phyloP scores from a whole-genome alignment of 129 eudicot species.

The Flaveria sonorensis region DNA sequence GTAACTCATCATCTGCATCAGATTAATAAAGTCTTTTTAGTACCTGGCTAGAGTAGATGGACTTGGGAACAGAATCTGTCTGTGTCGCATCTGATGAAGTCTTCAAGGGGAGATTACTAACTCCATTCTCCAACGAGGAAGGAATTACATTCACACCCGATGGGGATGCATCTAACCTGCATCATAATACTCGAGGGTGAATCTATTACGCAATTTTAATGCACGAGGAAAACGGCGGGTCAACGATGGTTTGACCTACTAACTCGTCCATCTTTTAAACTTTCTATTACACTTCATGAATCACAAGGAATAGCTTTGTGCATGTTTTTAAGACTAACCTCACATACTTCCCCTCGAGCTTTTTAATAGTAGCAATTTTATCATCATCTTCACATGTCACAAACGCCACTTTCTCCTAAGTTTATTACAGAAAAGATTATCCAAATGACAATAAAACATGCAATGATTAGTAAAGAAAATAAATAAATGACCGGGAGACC shows the following conservation, averaged over 20 bases:
- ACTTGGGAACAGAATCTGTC: conserved; percentile 35
- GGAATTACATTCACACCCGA: conserved; percentile 58
- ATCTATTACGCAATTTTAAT: background rate
- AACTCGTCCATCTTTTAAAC: background rate
- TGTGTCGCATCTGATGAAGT: conserved; percentile 33
- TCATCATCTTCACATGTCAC: conserved; percentile 97
- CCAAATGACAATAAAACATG: conserved; percentile 15
- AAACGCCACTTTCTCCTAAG: conserved; percentile 90
- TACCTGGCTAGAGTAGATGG: conserved; percentile 54
- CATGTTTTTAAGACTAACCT: conserved; percentile 48
- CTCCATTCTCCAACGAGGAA: conserved; percentile 40
- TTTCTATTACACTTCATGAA: background rate
- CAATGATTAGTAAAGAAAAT: background rate
- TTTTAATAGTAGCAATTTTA: conserved; percentile 50
- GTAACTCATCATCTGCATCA: conserved; percentile 14
- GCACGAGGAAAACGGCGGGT: background rate
- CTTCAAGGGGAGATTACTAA: conserved; percentile 28
- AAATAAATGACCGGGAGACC: background rate
- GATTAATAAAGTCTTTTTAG: conserved; percentile 5
- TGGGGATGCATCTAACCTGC: conserved; percentile 82
- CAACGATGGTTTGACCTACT: conserved; percentile 4
- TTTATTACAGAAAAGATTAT: conserved; percentile 13
- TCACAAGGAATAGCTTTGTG: conserved; percentile 1
- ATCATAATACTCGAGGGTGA: background rate
- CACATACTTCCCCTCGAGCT: conserved; percentile 63